phyloP scores from a whole-genome alignment of 306 rosid genomes.

The Cotoneaster glaucophyllus region DNA sequence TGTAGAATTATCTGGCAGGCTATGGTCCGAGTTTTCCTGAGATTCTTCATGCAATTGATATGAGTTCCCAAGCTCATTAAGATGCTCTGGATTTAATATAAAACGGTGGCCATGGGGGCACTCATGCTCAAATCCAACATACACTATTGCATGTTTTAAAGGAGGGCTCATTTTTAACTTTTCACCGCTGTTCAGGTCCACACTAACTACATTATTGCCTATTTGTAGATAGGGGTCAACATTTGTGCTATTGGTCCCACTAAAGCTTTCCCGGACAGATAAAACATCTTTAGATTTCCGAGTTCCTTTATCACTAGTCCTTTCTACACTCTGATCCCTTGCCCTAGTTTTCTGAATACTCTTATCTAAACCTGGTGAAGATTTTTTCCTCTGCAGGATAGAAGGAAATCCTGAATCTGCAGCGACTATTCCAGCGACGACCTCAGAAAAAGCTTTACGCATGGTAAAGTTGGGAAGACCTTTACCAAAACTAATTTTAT shows the following conservation, averaged over 20 bases:
- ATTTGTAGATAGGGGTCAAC: slow-evolving; percentile 54
- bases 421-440: slow-evolving; percentile 73
- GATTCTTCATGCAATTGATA: slow-evolving; percentile 56
- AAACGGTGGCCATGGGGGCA: slow-evolving; percentile 95
- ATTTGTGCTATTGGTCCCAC: slow-evolving; percentile 21
- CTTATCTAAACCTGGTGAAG: slow-evolving; percentile 47
- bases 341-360: slow-evolving; percentile 46
- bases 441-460: slow-evolving; percentile 95
- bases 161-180: too few relatives aligned
- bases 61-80: slow-evolving; percentile 55
- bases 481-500: slow-evolving; percentile 54
- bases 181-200: too few relatives aligned
- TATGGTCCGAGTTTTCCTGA: slow-evolving; percentile 35
- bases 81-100: slow-evolving; percentile 66
- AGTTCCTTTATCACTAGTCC: slow-evolving; percentile 25
- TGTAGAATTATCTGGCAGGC: slow-evolving; percentile 36
- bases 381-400: slow-evolving; percentile 63
- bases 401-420: slow-evolving; percentile 76
- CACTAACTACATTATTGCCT: slow-evolving; percentile 79
- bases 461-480: slow-evolving; percentile 67
- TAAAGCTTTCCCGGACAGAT: slow-evolving; percentile 28
- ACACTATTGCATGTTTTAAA: too few relatives aligned
- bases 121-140: too few relatives aligned
- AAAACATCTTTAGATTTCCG: slow-evolving; percentile 40
- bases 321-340: slow-evolving; percentile 37